These are phyloP conservation scores for Microcera coccophila DNA, from an alignment of 2,329 filamentous ascomycete genomes.

Conservation along the genomic window DNA sequence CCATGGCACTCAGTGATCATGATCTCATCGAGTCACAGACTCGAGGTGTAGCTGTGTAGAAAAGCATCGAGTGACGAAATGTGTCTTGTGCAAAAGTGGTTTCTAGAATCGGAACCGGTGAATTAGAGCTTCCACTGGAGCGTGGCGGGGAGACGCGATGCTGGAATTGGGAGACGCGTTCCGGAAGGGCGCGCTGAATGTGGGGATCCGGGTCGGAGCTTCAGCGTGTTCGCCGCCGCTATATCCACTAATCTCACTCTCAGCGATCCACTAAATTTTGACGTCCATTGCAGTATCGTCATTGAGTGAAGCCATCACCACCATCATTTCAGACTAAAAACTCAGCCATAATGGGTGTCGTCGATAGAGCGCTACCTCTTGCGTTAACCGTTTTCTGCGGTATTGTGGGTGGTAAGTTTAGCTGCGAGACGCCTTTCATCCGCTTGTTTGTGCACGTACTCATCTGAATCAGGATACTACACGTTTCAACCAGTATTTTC, in stretches of 20 bases:
- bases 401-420: slow-evolving; percentile 34
- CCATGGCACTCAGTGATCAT: slow-evolving; percentile 36
- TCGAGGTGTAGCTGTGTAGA: slow-evolving; percentile 3
- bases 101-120: slow-evolving; percentile 12
- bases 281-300: not conserved
- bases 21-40: slow-evolving; percentile 18
- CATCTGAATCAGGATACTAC: slow-evolving; percentile 30
- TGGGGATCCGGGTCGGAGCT: not conserved
- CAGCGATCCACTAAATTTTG: not conserved
- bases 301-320: too few species aligned
- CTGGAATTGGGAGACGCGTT: slow-evolving; percentile 27
- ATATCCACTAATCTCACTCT: not conserved
- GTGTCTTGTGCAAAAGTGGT: slow-evolving; percentile 2
- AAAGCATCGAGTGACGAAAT: slow-evolving; percentile 2
- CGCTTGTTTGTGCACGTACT: slow-evolving; percentile 9
- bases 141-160: slow-evolving; percentile 27
- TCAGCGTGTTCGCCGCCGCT: not conserved
- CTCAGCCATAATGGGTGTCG: slow-evolving; percentile 29
- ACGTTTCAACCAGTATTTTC: slow-evolving; percentile 36
- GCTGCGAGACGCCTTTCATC: not conserved
- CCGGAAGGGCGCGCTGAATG: slow-evolving; percentile 6
- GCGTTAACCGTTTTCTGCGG: slow-evolving; percentile 37
- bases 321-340: too few species aligned
- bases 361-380: slow-evolving; percentile 34
- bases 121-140: slow-evolving; percentile 10